These are phyloP conservation scores for Claviceps arundinis DNA, from an alignment of 2,329 filamentous ascomycete species.

Conservation along the genomic window DNA sequence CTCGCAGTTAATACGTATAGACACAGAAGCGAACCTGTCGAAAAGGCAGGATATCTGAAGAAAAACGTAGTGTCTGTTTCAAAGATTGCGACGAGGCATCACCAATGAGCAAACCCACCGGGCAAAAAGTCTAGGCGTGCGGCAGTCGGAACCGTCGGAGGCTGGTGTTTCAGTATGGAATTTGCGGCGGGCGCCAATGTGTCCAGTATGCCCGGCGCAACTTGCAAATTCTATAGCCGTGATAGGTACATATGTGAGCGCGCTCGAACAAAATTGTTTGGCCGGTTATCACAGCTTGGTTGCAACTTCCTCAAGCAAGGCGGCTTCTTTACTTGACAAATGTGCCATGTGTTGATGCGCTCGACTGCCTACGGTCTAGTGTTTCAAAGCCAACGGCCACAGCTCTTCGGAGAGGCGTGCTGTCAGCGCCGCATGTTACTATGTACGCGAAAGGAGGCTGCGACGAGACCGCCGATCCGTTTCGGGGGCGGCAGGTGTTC, in stretches of 20 bases:
- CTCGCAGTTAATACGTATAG: too few species aligned
- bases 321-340: constrained; percentile 9
- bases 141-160: constrained; percentile 16
- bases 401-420: neutral
- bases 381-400: neutral
- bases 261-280: constrained; percentile 1
- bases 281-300: constrained; percentile 5
- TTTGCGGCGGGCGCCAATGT: constrained; percentile 13
- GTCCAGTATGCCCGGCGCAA: constrained; percentile 8
- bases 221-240: neutral
- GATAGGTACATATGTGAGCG: constrained; percentile 9
- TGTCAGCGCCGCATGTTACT: neutral
- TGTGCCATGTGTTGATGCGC: constrained; percentile 6
- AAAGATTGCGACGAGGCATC: constrained; percentile 21
- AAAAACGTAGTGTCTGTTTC: constrained; percentile 26
- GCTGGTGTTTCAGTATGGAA: constrained; percentile 14
- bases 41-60: too few species aligned
- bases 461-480: too few species aligned
- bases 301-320: neutral
- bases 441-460: too few species aligned
- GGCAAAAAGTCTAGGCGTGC: constrained; percentile 12
- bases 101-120: constrained; percentile 16
- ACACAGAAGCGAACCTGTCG: too few species aligned
- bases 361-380: constrained; percentile 8
- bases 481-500: too few species aligned